Base-by-base conservation (phyloP, 495 filamentous ascomycete genomes). In the Talaromyces wortmannii region DNA sequence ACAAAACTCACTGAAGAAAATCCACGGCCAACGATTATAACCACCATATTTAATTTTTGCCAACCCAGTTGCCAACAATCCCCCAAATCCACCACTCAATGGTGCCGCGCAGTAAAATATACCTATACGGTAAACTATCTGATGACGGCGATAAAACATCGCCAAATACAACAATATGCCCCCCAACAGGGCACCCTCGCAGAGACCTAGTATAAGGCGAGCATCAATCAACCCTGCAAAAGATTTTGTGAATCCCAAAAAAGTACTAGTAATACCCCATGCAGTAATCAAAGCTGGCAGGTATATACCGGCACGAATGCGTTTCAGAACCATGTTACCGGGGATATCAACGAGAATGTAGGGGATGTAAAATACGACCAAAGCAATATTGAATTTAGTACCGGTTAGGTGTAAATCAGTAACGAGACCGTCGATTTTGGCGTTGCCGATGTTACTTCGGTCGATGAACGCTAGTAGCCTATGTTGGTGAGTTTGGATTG, bases 51-150 rank as follows among this genome's bases (percentile, higher is more conserved):
- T 62, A 2, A 80, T 63, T 0, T 63, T 72, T 5, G 78, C 61
- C 36, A 80, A 76, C 2, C 66, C 84, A 4, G 82, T 86, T 6
- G 85, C 85, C 4, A 88, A 63, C 31, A 89, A 74, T 4, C 85
- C 85, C 33, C 85, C 85, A 56, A 89, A 89, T 0, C 85, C 85
- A 36, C 85, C 85, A 1, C 83, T 83, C 5, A 89, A 68, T 12
- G 84, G 83, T 0, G 84, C 80, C 83, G 82, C 85, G 48, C 65
- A 70, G 47, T 78, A 72, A 56, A 76, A 80, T 11, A 78, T 51
- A 2, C 68, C 65, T 6, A 80, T 55, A 6, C 85, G 82, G 66
- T 86, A 85, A 6, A 81, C 76, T 13, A 88, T 66, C 66, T 90
- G 86, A 60, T 78, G 77, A 43, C 84, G 75, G 16, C 83, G 77